Base-by-base conservation (phyloP, 192 early-diverging fungal genomes). In the Mortierella claussenii region DNA sequence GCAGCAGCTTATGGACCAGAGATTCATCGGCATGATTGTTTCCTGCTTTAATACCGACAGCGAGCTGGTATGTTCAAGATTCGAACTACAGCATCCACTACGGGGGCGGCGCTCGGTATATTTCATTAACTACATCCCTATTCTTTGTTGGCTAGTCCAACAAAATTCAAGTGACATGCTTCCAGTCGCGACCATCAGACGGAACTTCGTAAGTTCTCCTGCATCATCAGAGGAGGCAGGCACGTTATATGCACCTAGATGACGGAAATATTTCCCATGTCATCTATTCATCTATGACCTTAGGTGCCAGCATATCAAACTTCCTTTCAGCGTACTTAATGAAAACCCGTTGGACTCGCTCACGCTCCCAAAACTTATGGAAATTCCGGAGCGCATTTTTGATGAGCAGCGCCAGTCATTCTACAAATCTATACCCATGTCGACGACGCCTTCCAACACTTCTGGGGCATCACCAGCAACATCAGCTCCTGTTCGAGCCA, bases 21-120 rank as follows among this genome's bases (percentile, higher is more conserved):
- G 80, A 33, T 86, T 86, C 33, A 80, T 86, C 43, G 84, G 84
- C 1, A 63, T 86, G 50, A 86, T 86, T 57, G 68, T 86, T 0
- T 86, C 84, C 1, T 83, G 82, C 48, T 86, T 86, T 65, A 71
- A 84, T 61, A 58, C 66, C 5, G 68, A 78, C 28, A 60, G 51
- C 23, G 79, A 85, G 7, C 47, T 78, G 30, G 83, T 85, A 58
- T 60, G 55, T 24, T 10, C n/a, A n/a, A n/a, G n/a, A n/a, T n/a
- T n/a, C n/a, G n/a, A n/a, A n/a, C n/a, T n/a, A n/a, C n/a, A n/a
- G n/a, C n/a, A n/a, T n/a, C n/a, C n/a, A n/a, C n/a, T n/a, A n/a
- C n/a, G n/a, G n/a, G n/a, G n/a, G n/a, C n/a, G n/a, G n/a, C n/a
- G n/a, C n/a, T n/a, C n/a, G n/a, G n/a, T n/a, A n/a, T n/a, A n/a